Evolutionary conservation across 805 yeast species (phyloP), one percentile per base, ranked within the genome.

Genomic region (Ogataea minuta): DNA sequence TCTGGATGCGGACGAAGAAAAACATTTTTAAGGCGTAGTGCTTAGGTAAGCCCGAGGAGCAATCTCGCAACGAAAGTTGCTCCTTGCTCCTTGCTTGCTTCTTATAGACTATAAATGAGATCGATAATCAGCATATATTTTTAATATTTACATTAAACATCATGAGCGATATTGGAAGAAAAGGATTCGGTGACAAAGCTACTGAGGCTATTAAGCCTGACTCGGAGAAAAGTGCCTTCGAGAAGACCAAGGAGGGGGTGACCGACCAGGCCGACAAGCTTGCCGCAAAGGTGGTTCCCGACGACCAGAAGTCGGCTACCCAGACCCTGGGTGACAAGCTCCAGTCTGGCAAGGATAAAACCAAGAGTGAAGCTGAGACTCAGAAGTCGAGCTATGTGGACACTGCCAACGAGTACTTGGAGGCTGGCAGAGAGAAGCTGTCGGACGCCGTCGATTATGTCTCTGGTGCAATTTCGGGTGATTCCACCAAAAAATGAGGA

Each of bases 171-270:
- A 36, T 52, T 35, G 61, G 85, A 56, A 84, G 96, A 83, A 89
- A 88, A 70, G 68, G 73, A 61, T 72, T 88, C 57, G 51, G 81
- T 50, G 83, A 81, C 61, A 84, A 86, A 68, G 67, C 74, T 50
- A 38, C 74, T 41, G 96, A 88, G 74, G 58, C 74, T 30, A 43
- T 84, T 32, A 84, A 75, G 50, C 95, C 95, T 54, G 82, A 86
- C 48, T 68, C 77, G 41, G 74, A 84, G 63, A 88, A 88, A 71
- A 50, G 79, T 27, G 66, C 69, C 54, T 64, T 67, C 34, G 83
- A 87, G 61, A 70, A 82, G 67, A 82, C 80, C 52, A 83, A 84
- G 73, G 95, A 88, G 67, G 43, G 62, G 20, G 79, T 76, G 46
- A 82, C 95, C 43, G 83, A 75, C 59, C 59, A 70, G 20, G 74